A percentile compares a stretch with the other conserved stretches of the same genome.
Evolutionary conservation across 1,284 basidiomycete species (phyloP).

Genomic region (Peniophora sp.): DNA sequence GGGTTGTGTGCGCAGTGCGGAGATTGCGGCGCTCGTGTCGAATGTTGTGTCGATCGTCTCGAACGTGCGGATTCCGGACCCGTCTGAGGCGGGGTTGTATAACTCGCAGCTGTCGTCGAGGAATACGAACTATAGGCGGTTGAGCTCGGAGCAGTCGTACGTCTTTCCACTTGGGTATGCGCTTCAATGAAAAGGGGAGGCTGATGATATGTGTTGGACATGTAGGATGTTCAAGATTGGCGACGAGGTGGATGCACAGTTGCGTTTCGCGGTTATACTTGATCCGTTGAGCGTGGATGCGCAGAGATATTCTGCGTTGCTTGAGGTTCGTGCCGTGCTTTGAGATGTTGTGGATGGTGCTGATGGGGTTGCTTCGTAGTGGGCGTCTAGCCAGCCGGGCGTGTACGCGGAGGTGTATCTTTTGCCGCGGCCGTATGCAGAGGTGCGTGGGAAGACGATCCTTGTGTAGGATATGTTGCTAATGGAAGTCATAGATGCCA

Average conservation of each 20-base stretch:
- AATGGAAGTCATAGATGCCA: constrained; percentile 55
- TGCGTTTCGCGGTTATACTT: constrained; percentile 69
- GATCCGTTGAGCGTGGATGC: constrained; percentile 83
- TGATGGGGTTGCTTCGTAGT: constrained; percentile 27
- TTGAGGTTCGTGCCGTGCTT: constrained; percentile 43
- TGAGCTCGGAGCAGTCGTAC: constrained; percentile 61
- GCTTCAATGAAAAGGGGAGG: neutral
- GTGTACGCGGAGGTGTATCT: constrained; percentile 69
- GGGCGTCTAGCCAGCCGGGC: constrained; percentile 51
- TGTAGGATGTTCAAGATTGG: constrained; percentile 59
- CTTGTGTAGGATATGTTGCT: neutral
- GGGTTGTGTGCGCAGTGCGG: too few species aligned
- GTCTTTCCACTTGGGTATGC: neutral
- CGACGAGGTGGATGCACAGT: constrained; percentile 55
- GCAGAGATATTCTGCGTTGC: constrained; percentile 77
- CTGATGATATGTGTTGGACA: constrained; percentile 25
- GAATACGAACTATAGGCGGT: constrained; percentile 46
- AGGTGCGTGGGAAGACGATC: constrained; percentile 40
- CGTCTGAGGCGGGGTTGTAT: constrained; percentile 67
- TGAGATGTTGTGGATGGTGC: constrained; percentile 4
- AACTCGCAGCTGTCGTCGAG: constrained; percentile 51
- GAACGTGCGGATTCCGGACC: constrained; percentile 57
- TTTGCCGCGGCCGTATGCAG: constrained; percentile 58
- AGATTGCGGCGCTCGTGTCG: constrained; percentile 33
- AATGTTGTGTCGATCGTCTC: constrained; percentile 66